phyloP scores from a whole-genome alignment of 177 flowering plant genomes.

The Vitis hybrid region DNA sequence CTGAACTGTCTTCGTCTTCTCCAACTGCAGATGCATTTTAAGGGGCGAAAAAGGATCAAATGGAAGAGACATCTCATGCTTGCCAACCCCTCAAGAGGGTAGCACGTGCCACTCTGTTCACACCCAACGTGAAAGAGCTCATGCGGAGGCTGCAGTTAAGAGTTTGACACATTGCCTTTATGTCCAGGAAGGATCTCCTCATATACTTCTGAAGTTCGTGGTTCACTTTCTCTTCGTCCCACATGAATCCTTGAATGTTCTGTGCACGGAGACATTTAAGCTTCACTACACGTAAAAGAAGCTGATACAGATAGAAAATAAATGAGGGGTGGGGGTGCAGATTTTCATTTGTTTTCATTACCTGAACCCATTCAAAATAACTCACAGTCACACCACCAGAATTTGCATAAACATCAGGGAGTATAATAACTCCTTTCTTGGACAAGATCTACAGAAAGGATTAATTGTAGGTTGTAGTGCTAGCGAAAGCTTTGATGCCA shows the following conservation, averaged over 20 bases:
- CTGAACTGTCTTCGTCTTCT: no score
- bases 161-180: slow-evolving; percentile 64
- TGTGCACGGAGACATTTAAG: slow-evolving; percentile 14
- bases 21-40: not conserved
- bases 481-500: no score
- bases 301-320: not conserved
- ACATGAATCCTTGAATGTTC: slow-evolving; percentile 90
- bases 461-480: not conserved
- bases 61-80: not conserved
- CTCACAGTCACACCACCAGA: slow-evolving; percentile 96
- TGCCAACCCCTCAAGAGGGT: slow-evolving; percentile 71
- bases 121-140: slow-evolving; percentile 83
- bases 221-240: slow-evolving; percentile 83
- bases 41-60: not conserved
- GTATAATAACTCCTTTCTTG: slow-evolving; percentile 76
- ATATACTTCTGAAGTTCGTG: slow-evolving; percentile 61
- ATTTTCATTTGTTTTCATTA: slow-evolving; percentile 11
- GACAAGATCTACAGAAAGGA: slow-evolving; percentile 65
- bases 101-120: slow-evolving; percentile 76
- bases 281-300: no score
- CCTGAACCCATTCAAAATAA: slow-evolving; percentile 97
- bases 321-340: not conserved
- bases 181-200: slow-evolving; percentile 51
- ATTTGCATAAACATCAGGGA: slow-evolving; percentile 92
- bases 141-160: slow-evolving; percentile 74